Evolutionary conservation across 768 basidiomycete genomes (phyloP), one percentile per base, ranked within the genome.

Genomic region (Tylopilus subfusipes): DNA sequence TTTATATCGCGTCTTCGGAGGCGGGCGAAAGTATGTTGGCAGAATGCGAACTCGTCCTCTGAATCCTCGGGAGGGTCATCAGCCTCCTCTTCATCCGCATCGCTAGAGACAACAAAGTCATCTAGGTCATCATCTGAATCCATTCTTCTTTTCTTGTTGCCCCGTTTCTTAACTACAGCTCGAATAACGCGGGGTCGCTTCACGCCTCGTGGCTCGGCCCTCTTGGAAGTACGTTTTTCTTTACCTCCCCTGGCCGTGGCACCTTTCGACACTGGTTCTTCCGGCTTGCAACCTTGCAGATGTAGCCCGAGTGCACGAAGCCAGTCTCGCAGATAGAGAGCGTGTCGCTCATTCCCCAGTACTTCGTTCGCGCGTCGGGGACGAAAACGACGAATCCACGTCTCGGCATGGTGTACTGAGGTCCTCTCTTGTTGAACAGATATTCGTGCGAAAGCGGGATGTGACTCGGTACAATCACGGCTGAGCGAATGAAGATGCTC

Each of bases 271-370:
- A 27, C 39, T 3, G 51, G 50, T 45, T 52, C 48, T 52, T 51
- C 54, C 49, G 56, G 38, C 19, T 39, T 45, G 38, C 48, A 31
- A 46, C 44, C 54, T 34, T 42, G 60, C 19, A 79, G 68, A n/a
- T 81, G 79, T 22, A 93, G 62, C 57, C 82, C 81, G 13, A 90
- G 78, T n/a, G 87, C 83, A 24, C 71, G 70, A 45, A 95, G 75
- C 93, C 93, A 95, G 48, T 88, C 82, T 36, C 87, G 81, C 51
- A 95, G 74, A 68, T 86, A 90, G 25, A 76, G 61, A 1, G 92
- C 86, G 46, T 82, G 80, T 10, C 70, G 66, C 66, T 90, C 84
- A 63, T 93, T 94, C 8, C 90, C 90, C 1, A 96, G 75, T 4
- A 93, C 83, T 56, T 94, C 82, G 22, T 80, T 78, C 13, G 91